phyloP scores from a whole-genome alignment of 225 moss, liverwort and hornwort genomes.

The Climacium dendroides region DNA sequence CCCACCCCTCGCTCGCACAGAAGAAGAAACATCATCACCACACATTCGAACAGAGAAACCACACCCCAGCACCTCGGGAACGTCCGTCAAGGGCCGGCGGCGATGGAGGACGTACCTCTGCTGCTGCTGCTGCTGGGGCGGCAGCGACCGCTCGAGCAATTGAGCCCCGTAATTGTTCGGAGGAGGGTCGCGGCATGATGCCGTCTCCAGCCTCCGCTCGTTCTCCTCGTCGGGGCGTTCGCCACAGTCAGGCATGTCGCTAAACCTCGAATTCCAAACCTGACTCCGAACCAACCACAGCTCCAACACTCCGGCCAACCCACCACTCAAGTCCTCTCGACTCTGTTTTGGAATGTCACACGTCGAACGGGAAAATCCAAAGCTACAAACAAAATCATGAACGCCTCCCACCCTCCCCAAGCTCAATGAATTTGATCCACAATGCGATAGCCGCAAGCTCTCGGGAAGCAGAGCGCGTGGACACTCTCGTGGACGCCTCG shows the following conservation, averaged over 20 bases:
- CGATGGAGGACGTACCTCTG: neutral
- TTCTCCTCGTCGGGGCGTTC: neutral
- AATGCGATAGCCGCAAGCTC: neutral
- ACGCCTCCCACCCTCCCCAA: neutral
- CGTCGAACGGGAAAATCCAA: neutral
- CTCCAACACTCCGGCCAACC: neutral
- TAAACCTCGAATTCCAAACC: neutral
- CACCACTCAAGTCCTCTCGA: neutral
- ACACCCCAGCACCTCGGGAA: neutral
- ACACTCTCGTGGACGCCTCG: neutral
- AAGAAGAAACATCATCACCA: neutral
- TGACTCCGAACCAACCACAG: neutral
- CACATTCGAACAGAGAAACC: neutral
- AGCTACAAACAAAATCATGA: neutral
- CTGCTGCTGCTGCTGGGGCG: neutral
- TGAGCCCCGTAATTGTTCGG: neutral
- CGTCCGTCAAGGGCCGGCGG: neutral
- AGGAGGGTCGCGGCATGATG: neutral
- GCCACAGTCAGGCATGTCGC: conserved; percentile 7
- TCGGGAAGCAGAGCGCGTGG: neutral
- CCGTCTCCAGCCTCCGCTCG: neutral
- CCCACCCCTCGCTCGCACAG: neutral
- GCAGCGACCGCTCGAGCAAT: neutral
- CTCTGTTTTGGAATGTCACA: neutral
- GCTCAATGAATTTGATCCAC: neutral